Percentiles rank a stretch among this genome's conserved stretches.
Evolutionary conservation across 768 basidiomycete species (phyloP).

Genomic region (Psilocybe sp.): DNA sequence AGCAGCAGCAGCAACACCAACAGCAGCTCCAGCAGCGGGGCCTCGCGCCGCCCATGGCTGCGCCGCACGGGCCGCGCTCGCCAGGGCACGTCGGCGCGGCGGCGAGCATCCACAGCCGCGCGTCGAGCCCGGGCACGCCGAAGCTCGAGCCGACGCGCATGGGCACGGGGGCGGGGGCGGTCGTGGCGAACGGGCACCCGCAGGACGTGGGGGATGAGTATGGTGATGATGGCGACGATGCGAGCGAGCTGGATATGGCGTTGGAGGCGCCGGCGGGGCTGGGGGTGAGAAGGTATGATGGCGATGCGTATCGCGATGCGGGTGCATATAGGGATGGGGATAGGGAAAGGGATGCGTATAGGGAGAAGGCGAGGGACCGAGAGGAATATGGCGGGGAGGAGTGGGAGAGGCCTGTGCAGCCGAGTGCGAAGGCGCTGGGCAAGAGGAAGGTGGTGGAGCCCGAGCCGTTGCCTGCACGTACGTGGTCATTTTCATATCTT

Average conservation of each 20-base stretch:
- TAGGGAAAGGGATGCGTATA: background rate
- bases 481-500: constrained; percentile 19
- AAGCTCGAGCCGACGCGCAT: constrained; percentile 11
- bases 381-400: constrained; percentile 18
- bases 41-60: constrained; percentile 64
- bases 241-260: too few species aligned
- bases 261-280: too few species aligned
- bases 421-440: constrained; percentile 86
- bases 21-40: constrained; percentile 5
- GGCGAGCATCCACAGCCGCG: constrained; percentile 47
- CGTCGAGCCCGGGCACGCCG: constrained; percentile 65
- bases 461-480: constrained; percentile 42
- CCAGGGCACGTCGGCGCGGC: constrained; percentile 35
- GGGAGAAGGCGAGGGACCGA: constrained; percentile 8
- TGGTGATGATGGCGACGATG: too few species aligned
- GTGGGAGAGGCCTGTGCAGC: constrained; percentile 48
- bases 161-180: background rate
- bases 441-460: constrained; percentile 67
- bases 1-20: background rate
- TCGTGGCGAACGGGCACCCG: background rate
- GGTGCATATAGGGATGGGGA: background rate
- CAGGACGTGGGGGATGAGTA: too few species aligned
- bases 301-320: background rate
- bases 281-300: too few species aligned
- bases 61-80: constrained; percentile 71